A percentile compares a stretch with the other conserved stretches of the same genome.
Evolutionary conservation across 1,139 yeast species (phyloP).

Genomic region (Candida neerlandica): DNA sequence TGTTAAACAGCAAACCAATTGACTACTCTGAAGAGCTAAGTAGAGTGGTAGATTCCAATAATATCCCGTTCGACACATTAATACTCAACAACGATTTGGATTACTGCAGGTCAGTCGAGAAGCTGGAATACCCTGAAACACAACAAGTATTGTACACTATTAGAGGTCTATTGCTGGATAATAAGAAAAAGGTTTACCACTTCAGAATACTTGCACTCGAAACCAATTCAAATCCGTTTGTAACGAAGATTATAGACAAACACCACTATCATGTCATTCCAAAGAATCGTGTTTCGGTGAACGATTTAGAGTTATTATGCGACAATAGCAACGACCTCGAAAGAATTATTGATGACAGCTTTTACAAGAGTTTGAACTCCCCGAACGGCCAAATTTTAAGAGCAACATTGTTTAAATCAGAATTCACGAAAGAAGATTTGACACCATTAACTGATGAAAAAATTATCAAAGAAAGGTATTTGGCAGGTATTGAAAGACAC

Average conservation of each 20-base stretch:
- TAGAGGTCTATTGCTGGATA: constrained; percentile 35
- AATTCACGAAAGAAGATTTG: constrained; percentile 31
- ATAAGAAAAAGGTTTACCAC: constrained; percentile 26
- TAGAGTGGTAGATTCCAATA: constrained; percentile 15
- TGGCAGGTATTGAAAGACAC: constrained; percentile 30
- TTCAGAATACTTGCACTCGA: constrained; percentile 36
- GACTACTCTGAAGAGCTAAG: constrained; percentile 38
- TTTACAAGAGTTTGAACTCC: constrained; percentile 30
- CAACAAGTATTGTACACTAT: constrained; percentile 28
- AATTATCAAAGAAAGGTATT: constrained; percentile 32
- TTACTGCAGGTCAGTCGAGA: constrained; percentile 34
- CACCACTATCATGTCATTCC: constrained; percentile 42
- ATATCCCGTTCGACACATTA: constrained; percentile 23
- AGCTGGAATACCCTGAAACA: constrained; percentile 20
- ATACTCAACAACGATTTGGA: constrained; percentile 37
- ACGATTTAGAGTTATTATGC: constrained; percentile 26
- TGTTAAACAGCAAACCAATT: constrained; percentile 35
- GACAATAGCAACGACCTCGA: constrained; percentile 14
- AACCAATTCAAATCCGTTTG: constrained; percentile 26
- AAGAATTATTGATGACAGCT: constrained; percentile 37
- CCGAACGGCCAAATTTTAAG: constrained; percentile 33
- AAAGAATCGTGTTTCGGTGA: constrained; percentile 24
- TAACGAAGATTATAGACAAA: constrained; percentile 24
- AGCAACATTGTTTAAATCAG: constrained; percentile 34
- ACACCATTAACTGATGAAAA: constrained; percentile 28